Evolutionary conservation across 805 yeast genomes (phyloP).

Genomic region (Peterozyma xylosa): DNA sequence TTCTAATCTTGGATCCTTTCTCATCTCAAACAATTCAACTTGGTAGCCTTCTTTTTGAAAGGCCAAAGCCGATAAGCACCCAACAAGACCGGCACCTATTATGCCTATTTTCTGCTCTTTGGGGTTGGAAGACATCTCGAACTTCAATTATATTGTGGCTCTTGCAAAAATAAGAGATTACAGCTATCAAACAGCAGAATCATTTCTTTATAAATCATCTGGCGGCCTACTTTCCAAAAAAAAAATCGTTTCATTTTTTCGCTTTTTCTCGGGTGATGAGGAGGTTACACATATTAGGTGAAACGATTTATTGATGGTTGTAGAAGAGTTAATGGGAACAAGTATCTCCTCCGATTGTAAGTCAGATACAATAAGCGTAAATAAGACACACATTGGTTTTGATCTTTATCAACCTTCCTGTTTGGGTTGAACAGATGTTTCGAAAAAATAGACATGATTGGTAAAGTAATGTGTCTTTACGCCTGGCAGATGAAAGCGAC

Average conservation of each 20-base stretch:
- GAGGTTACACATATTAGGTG: too few relatives aligned
- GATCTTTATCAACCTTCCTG: background rate
- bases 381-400: too few relatives aligned
- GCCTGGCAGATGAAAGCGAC: too few relatives aligned
- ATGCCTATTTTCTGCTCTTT: constrained; percentile 38
- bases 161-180: background rate
- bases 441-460: too few relatives aligned
- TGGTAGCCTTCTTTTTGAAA: constrained; percentile 62
- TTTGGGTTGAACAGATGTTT: background rate
- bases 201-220: background rate
- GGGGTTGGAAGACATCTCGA: background rate
- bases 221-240: too few relatives aligned
- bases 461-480: too few relatives aligned
- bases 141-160: background rate
- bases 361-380: too few relatives aligned
- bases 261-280: too few relatives aligned
- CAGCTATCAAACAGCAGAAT: background rate
- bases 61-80: constrained; percentile 78
- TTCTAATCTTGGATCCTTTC: constrained; percentile 55
- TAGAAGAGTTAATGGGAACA: too few relatives aligned
- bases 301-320: too few relatives aligned
- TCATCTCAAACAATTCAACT: constrained; percentile 66
- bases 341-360: too few relatives aligned
- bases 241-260: too few relatives aligned
- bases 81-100: constrained; percentile 90